Evolutionary conservation across 768 basidiomycete species (phyloP), one percentile per base, ranked within the genome.

Genomic region (Leucogyrophana mollusca): DNA sequence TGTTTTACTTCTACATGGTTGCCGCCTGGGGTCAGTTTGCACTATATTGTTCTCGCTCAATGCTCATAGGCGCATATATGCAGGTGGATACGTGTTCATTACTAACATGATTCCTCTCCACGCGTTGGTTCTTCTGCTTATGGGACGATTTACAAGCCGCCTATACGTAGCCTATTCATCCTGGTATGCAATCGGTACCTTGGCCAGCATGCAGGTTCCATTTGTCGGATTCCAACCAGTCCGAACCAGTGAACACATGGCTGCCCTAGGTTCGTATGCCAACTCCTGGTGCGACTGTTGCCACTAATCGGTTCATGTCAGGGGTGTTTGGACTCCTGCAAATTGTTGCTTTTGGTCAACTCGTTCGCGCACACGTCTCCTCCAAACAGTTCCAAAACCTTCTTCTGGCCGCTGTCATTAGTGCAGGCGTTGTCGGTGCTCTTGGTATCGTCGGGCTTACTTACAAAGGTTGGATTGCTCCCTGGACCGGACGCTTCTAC

Each of bases 1-100:
- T 98, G 3, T 98, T 98, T 71, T 99, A 99, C 72, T 98, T 97
- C 56, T 99, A 98, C 78, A 99, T 99, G 96, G 96, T 99, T n/a
- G 95, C 96, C 43, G 96, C 96, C 23, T 99, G 96, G 96, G 96
- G 95, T 88, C 57, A 48, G 79, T 69, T n/a, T 11, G 13, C 39
- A 1, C 20, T 4, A 38, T 30, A 4, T 21, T 33, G 23, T 9
- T 23, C 27, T 24, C 13, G 13, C 32, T 16, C 16, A 34, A 17
- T 32, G 10, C 11, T 34, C 32, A 20, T 27, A 23, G 16, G 14
- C 42, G 32, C 32, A 21, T 16, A 13, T 46, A 4, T 32, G 25
- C 40, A 91, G 90, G 91, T 76, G 93, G 94, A 54, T 99, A 98
- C 69, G 96, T 89, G 0, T 99, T 99, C 78, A 99, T 99, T 67